These are phyloP conservation scores for Calycina marina DNA, from an alignment of 2,329 filamentous ascomycete species.

Conservation along the genomic window DNA sequence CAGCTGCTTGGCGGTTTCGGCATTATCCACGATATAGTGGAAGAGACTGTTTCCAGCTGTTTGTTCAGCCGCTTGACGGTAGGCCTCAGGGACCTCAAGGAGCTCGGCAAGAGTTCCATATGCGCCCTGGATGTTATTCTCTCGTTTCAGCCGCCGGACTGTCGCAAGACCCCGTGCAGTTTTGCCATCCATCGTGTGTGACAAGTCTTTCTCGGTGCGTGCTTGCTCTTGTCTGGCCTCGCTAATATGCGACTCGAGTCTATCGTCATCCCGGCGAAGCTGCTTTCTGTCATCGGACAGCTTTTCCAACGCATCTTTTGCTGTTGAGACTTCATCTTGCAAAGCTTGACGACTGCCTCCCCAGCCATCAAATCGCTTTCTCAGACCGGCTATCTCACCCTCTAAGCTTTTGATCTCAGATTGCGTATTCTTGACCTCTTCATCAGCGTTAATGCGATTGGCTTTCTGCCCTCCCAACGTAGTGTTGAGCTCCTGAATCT, in stretches of 20 bases:
- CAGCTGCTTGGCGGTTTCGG: constrained; percentile 70
- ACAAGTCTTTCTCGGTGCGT: constrained; percentile 61
- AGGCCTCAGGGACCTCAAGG: constrained; percentile 72
- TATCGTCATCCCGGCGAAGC: constrained; percentile 79
- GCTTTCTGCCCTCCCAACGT: constrained; percentile 70
- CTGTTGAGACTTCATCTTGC: constrained; percentile 57
- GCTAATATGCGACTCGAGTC: constrained; percentile 61
- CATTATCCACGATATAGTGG: constrained; percentile 89
- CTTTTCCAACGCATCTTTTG: constrained; percentile 64
- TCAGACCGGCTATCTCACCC: constrained; percentile 53
- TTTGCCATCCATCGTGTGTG: constrained; percentile 77
- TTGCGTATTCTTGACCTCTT: constrained; percentile 64
- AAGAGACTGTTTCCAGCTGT: constrained; percentile 87
- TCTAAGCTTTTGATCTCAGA: constrained; percentile 58
- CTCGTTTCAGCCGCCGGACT: constrained; percentile 67
- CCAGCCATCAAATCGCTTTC: constrained; percentile 63
- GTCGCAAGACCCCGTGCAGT: constrained; percentile 79
- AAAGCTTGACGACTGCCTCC: constrained; percentile 59
- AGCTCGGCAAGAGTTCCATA: constrained; percentile 90
- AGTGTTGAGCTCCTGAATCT: constrained; percentile 67
- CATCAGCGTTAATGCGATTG: constrained; percentile 68
- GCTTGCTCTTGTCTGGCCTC: constrained; percentile 66
- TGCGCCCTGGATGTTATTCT: constrained; percentile 68
- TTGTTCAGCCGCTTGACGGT: constrained; percentile 80
- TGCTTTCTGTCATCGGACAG: constrained; percentile 78